Conservation (phyloP, 164 flowering plant genomes). For the Tetracentron sinense region DNA sequence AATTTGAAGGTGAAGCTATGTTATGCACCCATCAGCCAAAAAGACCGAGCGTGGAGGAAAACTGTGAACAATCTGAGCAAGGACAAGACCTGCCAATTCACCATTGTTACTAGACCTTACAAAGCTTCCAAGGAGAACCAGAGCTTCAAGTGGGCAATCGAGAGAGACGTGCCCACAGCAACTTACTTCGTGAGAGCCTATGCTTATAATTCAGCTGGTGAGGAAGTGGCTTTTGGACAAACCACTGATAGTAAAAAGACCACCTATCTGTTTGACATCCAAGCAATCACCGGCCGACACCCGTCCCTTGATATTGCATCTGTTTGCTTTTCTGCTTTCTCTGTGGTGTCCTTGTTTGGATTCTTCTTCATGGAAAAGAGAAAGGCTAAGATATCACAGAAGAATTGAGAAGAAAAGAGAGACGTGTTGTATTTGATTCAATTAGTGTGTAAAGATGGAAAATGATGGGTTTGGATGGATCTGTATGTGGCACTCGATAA, state of each 20-base stretch:
- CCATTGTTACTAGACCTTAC: slow-evolving; percentile 34
- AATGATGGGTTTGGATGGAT: too few species aligned
- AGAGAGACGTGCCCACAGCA: slow-evolving; percentile 23
- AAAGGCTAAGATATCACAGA: too few species aligned
- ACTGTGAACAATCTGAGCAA: slow-evolving; percentile 40
- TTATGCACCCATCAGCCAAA: slow-evolving; percentile 62
- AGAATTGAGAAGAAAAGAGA: too few species aligned
- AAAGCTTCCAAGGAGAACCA: slow-evolving; percentile 11
- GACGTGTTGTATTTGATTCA: too few species aligned
- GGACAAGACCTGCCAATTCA: slow-evolving; percentile 59
- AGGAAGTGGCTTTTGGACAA: slow-evolving; percentile 66
- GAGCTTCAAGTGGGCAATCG: slow-evolving; percentile 13
- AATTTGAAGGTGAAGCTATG: slow-evolving; percentile 54
- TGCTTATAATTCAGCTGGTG: slow-evolving; percentile 16
- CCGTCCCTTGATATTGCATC: slow-evolving; percentile 65
- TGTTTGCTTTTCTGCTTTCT: slow-evolving; percentile 68
- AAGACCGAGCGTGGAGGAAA: slow-evolving; percentile 62
- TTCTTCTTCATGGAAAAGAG: slow-evolving; percentile 74
- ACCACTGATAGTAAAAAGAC: slow-evolving; percentile 45
- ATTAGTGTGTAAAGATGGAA: too few species aligned
- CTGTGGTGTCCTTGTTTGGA: slow-evolving; percentile 52
- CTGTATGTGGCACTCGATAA: too few species aligned
- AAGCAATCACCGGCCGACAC: slow-evolving; percentile 68
- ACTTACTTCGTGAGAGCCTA: slow-evolving; percentile 32
- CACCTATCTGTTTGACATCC: slow-evolving; percentile 46